A percentile compares a stretch with the other conserved stretches of the same genome.
phyloP scores from a whole-genome alignment of 2,329 filamentous ascomycete genomes.

The Botryosphaeria dothidea region DNA sequence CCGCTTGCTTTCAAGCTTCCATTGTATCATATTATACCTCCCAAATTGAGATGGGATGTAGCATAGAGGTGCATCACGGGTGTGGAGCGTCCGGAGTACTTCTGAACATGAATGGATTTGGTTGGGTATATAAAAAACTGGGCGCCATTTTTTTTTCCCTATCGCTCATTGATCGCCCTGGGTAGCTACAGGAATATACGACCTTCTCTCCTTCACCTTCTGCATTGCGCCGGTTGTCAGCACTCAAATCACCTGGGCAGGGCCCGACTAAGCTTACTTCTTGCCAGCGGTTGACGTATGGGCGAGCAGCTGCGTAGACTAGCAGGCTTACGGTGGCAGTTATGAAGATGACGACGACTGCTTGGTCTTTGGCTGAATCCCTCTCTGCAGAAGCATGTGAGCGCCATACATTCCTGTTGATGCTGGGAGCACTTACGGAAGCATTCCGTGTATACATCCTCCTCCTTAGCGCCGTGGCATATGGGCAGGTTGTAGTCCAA shows the following conservation, averaged over 20 bases:
- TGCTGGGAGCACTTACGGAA: conserved; percentile 53
- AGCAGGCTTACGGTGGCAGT: conserved; percentile 62
- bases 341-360: conserved; percentile 67
- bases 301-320: conserved; percentile 60
- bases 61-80: conserved; percentile 19
- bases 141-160: background rate
- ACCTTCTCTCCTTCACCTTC: conserved; percentile 50
- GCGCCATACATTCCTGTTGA: background rate
- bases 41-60: conserved; percentile 12
- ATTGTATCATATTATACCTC: conserved; percentile 20
- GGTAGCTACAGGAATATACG: conserved; percentile 53
- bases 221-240: conserved; percentile 26
- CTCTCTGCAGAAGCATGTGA: conserved; percentile 48
- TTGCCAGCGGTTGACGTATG: conserved; percentile 59
- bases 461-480: conserved; percentile 62
- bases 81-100: conserved; percentile 18
- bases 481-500: conserved; percentile 59
- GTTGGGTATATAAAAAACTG: conserved; percentile 17
- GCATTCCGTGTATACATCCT: conserved; percentile 66
- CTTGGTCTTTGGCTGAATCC: conserved; percentile 67
- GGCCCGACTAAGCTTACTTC: conserved; percentile 42
- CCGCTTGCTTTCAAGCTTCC: conserved; percentile 5
- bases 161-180: conserved; percentile 30
- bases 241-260: background rate
- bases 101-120: conserved; percentile 14